phyloP scores from a whole-genome alignment of 2,329 filamentous ascomycete genomes.

The Hypomyces rosellus region DNA sequence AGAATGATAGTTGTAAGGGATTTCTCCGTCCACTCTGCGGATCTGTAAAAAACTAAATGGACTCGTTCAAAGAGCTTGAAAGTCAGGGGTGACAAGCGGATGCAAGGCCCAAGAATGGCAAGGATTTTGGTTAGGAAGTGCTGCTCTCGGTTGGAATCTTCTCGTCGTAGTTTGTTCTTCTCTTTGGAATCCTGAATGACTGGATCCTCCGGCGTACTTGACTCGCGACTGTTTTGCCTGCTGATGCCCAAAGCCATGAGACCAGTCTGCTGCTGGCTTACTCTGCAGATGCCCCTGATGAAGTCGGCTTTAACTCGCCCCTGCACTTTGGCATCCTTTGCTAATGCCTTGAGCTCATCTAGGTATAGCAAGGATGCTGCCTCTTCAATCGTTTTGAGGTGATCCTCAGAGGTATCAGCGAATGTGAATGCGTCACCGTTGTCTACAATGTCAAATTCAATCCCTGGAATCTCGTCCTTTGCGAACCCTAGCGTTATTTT shows the following conservation, averaged over 20 bases:
- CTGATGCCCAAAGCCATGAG: conserved; percentile 64
- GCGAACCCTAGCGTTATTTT: conserved; percentile 5
- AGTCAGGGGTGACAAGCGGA: conserved; percentile 66
- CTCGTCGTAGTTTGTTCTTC: conserved; percentile 17
- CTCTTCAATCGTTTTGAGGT: conserved; percentile 73
- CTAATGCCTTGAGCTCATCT: conserved; percentile 78
- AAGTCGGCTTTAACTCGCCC: conserved; percentile 86
- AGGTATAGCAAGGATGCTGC: conserved; percentile 75
- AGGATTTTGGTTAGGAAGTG: conserved; percentile 76
- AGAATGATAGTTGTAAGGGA: conserved; percentile 92
- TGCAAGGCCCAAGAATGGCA: conserved; percentile 71
- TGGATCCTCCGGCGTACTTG: conserved; percentile 39
- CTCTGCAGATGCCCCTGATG: conserved; percentile 63
- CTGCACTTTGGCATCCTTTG: conserved; percentile 79
- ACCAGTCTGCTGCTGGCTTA: conserved; percentile 68
- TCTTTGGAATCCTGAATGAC: conserved; percentile 24
- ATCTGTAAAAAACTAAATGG: conserved; percentile 92
- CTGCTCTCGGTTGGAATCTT: conserved; percentile 56
- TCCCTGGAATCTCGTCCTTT: conserved; percentile 19
- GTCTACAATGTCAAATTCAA: conserved; percentile 36
- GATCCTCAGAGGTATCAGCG: conserved; percentile 68
- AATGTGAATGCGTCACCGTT: conserved; percentile 63
- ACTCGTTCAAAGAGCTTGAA: conserved; percentile 87
- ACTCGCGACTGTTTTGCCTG: conserved; percentile 56
- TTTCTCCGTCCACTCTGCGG: conserved; percentile 95